Conservation (phyloP, 2,329 filamentous ascomycete species). For the Chalara sp. region DNA sequence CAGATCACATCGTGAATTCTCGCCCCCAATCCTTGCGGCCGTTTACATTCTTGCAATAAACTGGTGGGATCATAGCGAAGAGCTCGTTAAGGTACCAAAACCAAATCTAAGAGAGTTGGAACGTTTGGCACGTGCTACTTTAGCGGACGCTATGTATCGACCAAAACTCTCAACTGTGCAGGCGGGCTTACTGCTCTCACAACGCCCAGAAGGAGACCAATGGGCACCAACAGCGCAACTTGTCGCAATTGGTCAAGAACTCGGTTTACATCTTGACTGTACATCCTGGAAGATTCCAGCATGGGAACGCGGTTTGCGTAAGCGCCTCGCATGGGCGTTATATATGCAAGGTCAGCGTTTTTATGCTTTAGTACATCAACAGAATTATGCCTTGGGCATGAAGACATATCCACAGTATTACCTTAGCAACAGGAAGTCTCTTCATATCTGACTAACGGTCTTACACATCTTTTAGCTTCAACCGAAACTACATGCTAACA, state of each 20-base stretch:
- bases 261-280: constrained; percentile 85
- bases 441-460: no score
- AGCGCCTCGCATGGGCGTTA: constrained; percentile 81
- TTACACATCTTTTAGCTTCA: no score
- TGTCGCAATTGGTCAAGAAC: constrained; percentile 78
- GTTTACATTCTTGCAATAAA: constrained; percentile 82
- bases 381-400: no score
- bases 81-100: constrained; percentile 54
- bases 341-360: constrained; percentile 61
- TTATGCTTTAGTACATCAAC: no score
- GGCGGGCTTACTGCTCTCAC: constrained; percentile 67
- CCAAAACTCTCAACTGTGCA: constrained; percentile 79
- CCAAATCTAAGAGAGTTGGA: constrained; percentile 72
- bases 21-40: constrained; percentile 69
- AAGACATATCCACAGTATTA: no score
- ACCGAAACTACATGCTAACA: no score
- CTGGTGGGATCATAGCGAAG: constrained; percentile 74
- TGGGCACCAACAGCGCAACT: constrained; percentile 83
- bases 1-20: constrained; percentile 64
- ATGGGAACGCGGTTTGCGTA: constrained; percentile 81
- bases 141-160: constrained; percentile 71
- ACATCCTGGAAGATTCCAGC: constrained; percentile 77
- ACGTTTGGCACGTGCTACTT: constrained; percentile 62
- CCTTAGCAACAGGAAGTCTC: no score
- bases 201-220: constrained; percentile 69